Evolutionary conservation across 306 rosid species (phyloP).

Genomic region (Trifolium repens): DNA sequence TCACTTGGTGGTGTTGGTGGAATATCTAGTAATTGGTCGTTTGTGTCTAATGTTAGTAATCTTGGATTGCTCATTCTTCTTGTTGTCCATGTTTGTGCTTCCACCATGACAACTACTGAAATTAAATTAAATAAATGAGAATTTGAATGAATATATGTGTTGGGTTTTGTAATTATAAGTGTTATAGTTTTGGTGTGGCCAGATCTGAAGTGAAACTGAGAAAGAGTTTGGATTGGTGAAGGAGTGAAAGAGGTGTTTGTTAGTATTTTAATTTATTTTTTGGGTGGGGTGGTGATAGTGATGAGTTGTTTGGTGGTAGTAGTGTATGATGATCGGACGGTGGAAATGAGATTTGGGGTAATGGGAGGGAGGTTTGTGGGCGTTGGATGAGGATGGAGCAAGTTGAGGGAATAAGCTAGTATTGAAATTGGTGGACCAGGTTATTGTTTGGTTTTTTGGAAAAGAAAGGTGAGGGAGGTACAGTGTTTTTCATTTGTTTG

Average conservation of each 20-base stretch:
- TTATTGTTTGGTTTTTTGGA: constrained; percentile 3
- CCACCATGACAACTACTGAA: constrained; percentile 62
- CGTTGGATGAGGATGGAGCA: background rate
- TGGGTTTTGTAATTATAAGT: background rate
- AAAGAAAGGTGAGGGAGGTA: background rate
- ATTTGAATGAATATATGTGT: background rate
- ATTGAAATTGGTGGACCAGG: background rate
- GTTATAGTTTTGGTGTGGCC: background rate
- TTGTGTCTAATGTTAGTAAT: constrained; percentile 25
- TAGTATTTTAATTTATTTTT: background rate
- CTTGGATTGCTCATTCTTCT: constrained; percentile 89
- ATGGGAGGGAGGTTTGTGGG: background rate
- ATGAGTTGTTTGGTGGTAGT: too few species aligned
- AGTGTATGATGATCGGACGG: background rate
- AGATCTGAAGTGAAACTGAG: constrained; percentile 7
- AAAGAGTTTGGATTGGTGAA: background rate
- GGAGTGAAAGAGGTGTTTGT: background rate
- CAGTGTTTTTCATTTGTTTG: background rate
- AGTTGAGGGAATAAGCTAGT: background rate
- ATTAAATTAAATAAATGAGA: too few species aligned
- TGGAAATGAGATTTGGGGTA: background rate
- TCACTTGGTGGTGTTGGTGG: constrained; percentile 71
- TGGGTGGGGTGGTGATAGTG: background rate
- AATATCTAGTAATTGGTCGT: constrained; percentile 70
- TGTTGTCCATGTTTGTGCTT: constrained; percentile 91